Evolutionary conservation across 345 rosid species (phyloP).

Genomic region (Eucalyptus curtisii): DNA sequence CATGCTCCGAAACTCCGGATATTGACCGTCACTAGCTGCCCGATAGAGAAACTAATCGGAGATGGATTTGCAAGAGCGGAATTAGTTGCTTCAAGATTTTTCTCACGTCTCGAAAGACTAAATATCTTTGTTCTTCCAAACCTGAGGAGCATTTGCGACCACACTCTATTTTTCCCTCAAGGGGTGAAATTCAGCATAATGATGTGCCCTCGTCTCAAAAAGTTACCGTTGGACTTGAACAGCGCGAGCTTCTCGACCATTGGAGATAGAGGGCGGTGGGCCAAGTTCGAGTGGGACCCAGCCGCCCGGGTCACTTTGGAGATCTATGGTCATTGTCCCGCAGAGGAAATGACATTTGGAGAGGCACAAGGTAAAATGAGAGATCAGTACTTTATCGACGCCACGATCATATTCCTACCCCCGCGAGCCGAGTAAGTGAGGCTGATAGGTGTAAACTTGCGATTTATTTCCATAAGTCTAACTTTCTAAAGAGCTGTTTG

Average conservation of each 20-base stretch:
- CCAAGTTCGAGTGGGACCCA: too few species aligned
- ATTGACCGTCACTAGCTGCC: rapidly evolving
- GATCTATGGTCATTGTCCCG: rapidly evolving
- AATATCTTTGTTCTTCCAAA: rapidly evolving
- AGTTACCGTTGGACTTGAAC: too few species aligned
- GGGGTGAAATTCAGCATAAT: rapidly evolving
- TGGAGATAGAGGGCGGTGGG: rapidly evolving
- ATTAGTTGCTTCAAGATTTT: neutral
- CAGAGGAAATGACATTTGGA: too few species aligned
- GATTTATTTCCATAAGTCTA: too few species aligned
- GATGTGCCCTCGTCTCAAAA: rapidly evolving
- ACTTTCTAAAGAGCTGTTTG: too few species aligned
- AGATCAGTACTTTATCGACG: rapidly evolving
- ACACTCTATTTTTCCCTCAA: too few species aligned
- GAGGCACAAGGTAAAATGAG: too few species aligned
- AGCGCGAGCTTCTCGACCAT: rapidly evolving
- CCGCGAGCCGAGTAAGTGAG: too few species aligned
- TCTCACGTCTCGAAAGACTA: rapidly evolving
- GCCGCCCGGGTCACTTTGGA: too few species aligned
- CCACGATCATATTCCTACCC: too few species aligned
- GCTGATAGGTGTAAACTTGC: too few species aligned
- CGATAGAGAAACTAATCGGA: neutral
- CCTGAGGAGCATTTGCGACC: too few species aligned
- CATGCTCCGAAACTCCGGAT: rapidly evolving
- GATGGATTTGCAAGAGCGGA: neutral